Base-by-base conservation (phyloP, 306 rosid genomes). In the Sindora glabra region DNA sequence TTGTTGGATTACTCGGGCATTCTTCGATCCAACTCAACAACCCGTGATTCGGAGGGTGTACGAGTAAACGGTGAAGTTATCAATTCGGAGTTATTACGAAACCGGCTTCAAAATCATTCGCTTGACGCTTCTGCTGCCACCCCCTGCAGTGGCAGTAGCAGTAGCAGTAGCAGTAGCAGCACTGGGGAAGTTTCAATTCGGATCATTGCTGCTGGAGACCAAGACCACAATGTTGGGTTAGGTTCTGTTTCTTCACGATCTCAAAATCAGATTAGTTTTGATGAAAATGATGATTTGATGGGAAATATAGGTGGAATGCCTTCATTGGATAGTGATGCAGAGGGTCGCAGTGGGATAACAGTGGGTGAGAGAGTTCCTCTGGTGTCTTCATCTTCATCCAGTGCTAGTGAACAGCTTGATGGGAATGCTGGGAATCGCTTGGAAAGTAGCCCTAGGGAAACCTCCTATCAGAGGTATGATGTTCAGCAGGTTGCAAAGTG, bases 401-500 rank as follows among this genome's bases (percentile, higher is more conserved):
- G 73, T 27, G 81, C 77, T n/a, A 58, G 59, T 51, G 76, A 67
- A 48, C 79, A 67, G 33, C 59, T 46, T 30, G 72, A 49, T n/a
- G 81, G 77, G 24, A 74, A 59, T 48, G 45, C 73, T 51, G 79
- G 71, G 52, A 72, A 56, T 72, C 76, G 68, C 8, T 25, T 16
- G 49, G 86, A 81, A 37, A 81, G 67, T 48, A 65, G 56, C 16
- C 26, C 19, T 37, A 79, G 82, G 68, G 89, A 82, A 0, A 60
- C 81, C 7, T 68, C 81, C 24, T 79, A 79, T 47, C 95, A 86
- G 66, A 74, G 87, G 70, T 67, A 81, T 37, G 92, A 92, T 69
- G 63, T 86, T 71, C 98, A 86, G 69, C 88, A 70, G 69, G 57
- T 81, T 50, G 96, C 88, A 0, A 80, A 79, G 62, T 82, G 95